Conservation (phyloP, 371 early-diverging fungal species). For the Syncephalis fuscata region DNA sequence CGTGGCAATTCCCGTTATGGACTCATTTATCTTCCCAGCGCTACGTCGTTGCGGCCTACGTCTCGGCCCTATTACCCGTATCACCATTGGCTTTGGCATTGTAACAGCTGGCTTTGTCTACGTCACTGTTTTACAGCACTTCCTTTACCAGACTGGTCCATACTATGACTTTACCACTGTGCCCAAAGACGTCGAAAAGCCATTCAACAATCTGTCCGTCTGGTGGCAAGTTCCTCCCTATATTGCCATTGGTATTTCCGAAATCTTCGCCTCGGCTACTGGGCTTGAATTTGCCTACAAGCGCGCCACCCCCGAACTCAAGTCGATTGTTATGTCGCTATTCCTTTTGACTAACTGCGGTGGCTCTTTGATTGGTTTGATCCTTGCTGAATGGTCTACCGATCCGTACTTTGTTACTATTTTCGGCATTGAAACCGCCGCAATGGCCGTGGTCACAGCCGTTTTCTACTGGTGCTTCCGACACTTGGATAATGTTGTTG, state of each 20-base stretch:
- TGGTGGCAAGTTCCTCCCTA: conserved; percentile 53
- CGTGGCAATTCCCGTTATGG: conserved; percentile 55
- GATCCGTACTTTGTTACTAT: conserved; percentile 49
- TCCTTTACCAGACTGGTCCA: conserved; percentile 38
- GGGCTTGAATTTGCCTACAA: conserved; percentile 68
- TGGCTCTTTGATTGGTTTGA: conserved; percentile 43
- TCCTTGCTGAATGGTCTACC: conserved; percentile 39
- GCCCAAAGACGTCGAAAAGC: conserved; percentile 8
- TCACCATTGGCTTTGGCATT: conserved; percentile 47
- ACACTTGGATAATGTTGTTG: conserved; percentile 8
- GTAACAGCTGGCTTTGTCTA: conserved; percentile 49
- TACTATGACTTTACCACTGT: conserved; percentile 23
- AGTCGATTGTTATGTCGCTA: conserved; percentile 54
- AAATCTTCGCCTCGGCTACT: conserved; percentile 52
- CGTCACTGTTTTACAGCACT: conserved; percentile 44
- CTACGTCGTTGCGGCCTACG: conserved; percentile 41
- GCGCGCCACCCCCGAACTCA: conserved; percentile 51
- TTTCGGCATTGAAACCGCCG: conserved; percentile 33
- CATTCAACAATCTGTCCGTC: conserved; percentile 27
- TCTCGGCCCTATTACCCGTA: conserved; percentile 49
- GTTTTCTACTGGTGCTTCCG: conserved; percentile 16
- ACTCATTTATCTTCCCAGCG: conserved; percentile 41
- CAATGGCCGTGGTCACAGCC: conserved; percentile 18
- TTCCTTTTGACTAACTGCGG: conserved; percentile 52
- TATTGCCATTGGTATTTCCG: conserved; percentile 26